Evolutionary conservation across 805 yeast genomes (phyloP).

Genomic region (Lipomyces yamanashiensis): DNA sequence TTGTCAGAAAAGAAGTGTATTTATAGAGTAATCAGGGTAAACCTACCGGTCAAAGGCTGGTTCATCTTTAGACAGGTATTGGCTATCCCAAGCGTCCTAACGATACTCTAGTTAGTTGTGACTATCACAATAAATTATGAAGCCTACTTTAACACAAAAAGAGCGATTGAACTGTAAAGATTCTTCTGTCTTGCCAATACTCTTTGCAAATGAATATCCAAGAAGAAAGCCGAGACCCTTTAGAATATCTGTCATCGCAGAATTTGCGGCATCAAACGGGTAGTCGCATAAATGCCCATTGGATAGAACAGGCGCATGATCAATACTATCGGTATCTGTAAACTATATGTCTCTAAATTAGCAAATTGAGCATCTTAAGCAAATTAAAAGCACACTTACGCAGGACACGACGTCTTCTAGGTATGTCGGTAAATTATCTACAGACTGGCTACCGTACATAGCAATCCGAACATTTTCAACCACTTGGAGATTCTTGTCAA

Average conservation of each 20-base stretch:
- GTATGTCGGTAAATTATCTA: constrained; percentile 90
- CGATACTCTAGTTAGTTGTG: not conserved
- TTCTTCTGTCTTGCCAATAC: constrained; percentile 89
- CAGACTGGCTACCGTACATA: constrained; percentile 90
- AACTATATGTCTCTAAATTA: constrained; percentile 49
- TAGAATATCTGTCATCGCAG: constrained; percentile 91
- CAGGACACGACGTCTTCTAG: constrained; percentile 67
- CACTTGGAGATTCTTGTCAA: constrained; percentile 75
- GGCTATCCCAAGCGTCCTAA: constrained; percentile 46
- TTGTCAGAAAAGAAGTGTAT: not conserved
- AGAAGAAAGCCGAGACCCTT: constrained; percentile 92
- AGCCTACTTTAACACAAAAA: constrained; percentile 66
- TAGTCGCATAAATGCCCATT: constrained; percentile 63
- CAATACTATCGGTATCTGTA: not conserved
- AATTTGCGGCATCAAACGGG: constrained; percentile 81
- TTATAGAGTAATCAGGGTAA: not conserved
- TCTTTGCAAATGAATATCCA: constrained; percentile 90
- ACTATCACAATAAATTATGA: constrained; percentile 41
- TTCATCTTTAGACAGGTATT: constrained; percentile 57
- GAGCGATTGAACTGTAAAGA: constrained; percentile 80
- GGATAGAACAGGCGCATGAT: constrained; percentile 49
- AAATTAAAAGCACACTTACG: constrained; percentile 8
- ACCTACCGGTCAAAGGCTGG: constrained; percentile 79
- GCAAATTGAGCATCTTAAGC: not conserved
- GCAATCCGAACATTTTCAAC: constrained; percentile 68